Evolutionary conservation across 306 rosid species (phyloP).

Genomic region (Begonia fuchsioides): DNA sequence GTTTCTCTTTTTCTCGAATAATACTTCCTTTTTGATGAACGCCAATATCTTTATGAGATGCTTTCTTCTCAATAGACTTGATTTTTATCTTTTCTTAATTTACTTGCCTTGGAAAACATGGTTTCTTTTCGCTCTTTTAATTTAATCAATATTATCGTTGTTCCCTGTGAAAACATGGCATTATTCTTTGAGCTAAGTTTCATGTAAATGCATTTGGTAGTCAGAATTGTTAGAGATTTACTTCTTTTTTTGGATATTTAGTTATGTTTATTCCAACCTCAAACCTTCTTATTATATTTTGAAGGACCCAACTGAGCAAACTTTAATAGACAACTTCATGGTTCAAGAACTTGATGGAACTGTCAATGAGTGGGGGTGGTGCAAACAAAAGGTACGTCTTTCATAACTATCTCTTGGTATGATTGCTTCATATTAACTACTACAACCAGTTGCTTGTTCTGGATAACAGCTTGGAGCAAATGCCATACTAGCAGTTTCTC

Average conservation of each 20-base stretch:
- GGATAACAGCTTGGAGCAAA: conserved; percentile 84
- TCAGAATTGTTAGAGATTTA: background rate
- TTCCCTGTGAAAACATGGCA: no score
- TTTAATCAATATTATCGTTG: no score
- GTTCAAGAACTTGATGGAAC: conserved; percentile 97
- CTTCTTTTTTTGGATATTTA: background rate
- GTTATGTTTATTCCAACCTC: background rate
- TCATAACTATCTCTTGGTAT: background rate
- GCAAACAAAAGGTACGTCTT: conserved; percentile 74
- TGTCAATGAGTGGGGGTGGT: conserved; percentile 98
- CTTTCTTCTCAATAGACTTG: background rate
- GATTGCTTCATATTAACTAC: background rate
- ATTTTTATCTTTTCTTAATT: background rate
- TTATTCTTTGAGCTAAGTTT: no score
- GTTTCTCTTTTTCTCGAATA: background rate
- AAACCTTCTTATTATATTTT: background rate
- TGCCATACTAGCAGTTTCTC: conserved; percentile 91
- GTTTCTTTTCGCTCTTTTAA: no score
- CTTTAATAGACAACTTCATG: conserved; percentile 69
- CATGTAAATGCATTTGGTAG: no score
- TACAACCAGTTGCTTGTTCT: background rate
- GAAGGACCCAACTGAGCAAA: conserved; percentile 80
- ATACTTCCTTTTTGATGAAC: background rate
- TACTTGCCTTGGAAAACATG: no score
- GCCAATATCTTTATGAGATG: background rate